Conservation (phyloP, 2,329 filamentous ascomycete species). For the Xylaria sp. region DNA sequence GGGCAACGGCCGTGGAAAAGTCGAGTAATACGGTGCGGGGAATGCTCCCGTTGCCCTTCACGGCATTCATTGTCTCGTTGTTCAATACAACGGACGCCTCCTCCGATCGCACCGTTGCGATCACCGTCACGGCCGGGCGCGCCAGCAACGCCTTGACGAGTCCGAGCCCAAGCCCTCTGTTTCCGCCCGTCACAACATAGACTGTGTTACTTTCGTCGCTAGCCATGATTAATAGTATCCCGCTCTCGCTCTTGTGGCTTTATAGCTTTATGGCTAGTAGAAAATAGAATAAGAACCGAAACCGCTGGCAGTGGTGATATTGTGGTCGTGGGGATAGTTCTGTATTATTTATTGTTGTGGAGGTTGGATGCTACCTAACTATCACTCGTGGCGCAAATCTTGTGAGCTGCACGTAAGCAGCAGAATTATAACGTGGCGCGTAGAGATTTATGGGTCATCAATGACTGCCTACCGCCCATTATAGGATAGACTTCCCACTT, state of each 20-base stretch:
- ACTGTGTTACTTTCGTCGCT: slow-evolving; percentile 43
- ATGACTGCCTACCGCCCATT: too few species aligned
- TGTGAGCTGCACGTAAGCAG: too few species aligned
- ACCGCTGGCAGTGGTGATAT: neutral
- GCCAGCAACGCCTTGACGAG: slow-evolving; percentile 54
- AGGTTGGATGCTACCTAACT: too few species aligned
- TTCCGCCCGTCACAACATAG: slow-evolving; percentile 55
- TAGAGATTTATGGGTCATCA: too few species aligned
- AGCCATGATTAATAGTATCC: neutral
- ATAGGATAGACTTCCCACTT: too few species aligned
- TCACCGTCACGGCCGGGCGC: slow-evolving; percentile 64
- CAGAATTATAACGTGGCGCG: too few species aligned
- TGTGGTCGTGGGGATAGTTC: neutral
- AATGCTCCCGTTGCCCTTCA: slow-evolving; percentile 44
- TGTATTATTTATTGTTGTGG: neutral
- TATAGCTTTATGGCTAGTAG: neutral
- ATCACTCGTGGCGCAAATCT: too few species aligned
- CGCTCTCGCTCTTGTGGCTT: neutral
- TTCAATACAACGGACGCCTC: slow-evolving; percentile 36
- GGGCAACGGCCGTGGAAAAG: slow-evolving; percentile 44
- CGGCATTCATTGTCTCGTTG: slow-evolving; percentile 41
- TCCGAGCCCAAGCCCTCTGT: slow-evolving; percentile 56
- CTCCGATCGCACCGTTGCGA: slow-evolving; percentile 53
- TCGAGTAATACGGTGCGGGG: slow-evolving; percentile 55
- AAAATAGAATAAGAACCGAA: neutral